Percentiles rank a stretch among this genome's conserved stretches.
These are phyloP conservation scores for Alternaria rosae DNA, from an alignment of 2,329 filamentous ascomycete genomes.

Conservation along the genomic window DNA sequence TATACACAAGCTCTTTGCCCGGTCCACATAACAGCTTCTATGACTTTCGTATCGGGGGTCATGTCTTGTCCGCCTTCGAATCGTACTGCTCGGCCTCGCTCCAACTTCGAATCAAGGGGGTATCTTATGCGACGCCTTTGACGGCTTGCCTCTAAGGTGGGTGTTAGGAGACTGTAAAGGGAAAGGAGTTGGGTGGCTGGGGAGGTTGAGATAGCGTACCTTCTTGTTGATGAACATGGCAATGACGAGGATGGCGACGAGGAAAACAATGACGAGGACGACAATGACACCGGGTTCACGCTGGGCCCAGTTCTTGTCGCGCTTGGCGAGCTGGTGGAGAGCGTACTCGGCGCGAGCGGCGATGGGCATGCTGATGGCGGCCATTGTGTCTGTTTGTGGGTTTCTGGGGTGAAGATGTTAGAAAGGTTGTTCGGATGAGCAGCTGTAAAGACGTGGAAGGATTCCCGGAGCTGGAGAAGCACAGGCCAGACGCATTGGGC, in stretches of 20 bases:
- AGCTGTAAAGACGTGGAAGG: constrained; percentile 2
- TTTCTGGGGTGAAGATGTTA: constrained; percentile 30
- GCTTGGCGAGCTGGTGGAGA: constrained; percentile 57
- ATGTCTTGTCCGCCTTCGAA: constrained; percentile 10
- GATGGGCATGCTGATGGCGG: constrained; percentile 48
- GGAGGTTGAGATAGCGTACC: constrained; percentile 31
- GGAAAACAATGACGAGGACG: constrained; percentile 67
- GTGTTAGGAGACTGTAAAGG: constrained; percentile 8
- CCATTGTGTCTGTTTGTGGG: constrained; percentile 42
- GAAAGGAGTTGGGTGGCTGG: background rate
- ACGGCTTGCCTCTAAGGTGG: constrained; percentile 20
- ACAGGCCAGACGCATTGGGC: constrained; percentile 16
- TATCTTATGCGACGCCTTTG: constrained; percentile 22
- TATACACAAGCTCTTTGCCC: constrained; percentile 31
- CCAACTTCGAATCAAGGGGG: constrained; percentile 17
- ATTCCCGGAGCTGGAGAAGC: constrained; percentile 9
- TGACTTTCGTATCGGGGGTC: constrained; percentile 11
- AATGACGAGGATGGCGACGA: constrained; percentile 61
- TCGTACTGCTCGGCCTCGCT: constrained; percentile 7
- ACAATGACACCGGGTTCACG: constrained; percentile 67
- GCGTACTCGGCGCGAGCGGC: constrained; percentile 48
- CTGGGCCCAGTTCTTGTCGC: constrained; percentile 63
- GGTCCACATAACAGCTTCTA: constrained; percentile 4
- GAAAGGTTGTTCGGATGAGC: constrained; percentile 6
- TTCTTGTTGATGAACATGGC: constrained; percentile 59